Evolutionary conservation across 805 yeast genomes (phyloP).

Genomic region (Millerago galiae): DNA sequence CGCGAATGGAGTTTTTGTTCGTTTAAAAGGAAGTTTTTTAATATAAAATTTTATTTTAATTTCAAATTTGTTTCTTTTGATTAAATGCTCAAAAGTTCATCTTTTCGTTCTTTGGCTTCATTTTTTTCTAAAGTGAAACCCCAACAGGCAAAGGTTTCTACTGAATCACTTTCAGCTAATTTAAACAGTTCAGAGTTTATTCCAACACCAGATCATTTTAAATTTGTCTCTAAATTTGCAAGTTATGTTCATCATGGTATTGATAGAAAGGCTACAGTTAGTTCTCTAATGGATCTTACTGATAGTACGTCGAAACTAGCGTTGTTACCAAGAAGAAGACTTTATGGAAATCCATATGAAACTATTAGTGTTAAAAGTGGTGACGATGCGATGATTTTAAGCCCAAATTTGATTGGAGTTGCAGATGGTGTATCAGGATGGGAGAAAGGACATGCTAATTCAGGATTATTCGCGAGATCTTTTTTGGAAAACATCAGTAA

Average conservation of each 20-base stretch:
- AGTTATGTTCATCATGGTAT: conserved; percentile 43
- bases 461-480: conserved; percentile 48
- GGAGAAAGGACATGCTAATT: conserved; percentile 40
- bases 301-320: conserved; percentile 39
- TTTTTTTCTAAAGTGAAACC: too few relatives aligned
- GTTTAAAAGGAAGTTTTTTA: background rate
- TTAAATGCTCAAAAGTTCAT: too few relatives aligned
- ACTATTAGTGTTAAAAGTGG: conserved; percentile 48
- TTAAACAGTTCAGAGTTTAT: background rate
- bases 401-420: conserved; percentile 45
- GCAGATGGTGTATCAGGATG: conserved; percentile 57
- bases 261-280: conserved; percentile 32
- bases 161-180: too few relatives aligned
- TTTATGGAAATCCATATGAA: conserved; percentile 46
- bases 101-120: too few relatives aligned
- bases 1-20: background rate
- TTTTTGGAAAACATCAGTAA: conserved; percentile 46
- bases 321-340: conserved; percentile 42
- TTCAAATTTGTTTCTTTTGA: background rate
- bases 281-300: conserved; percentile 43
- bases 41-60: background rate
- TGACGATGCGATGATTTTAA: conserved; percentile 51
- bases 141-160: background rate
- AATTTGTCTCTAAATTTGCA: conserved; percentile 38
- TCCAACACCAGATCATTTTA: conserved; percentile 29